These are phyloP conservation scores for Arthrobotrys conoides DNA, from an alignment of 2,329 filamentous ascomycete genomes.

Conservation along the genomic window DNA sequence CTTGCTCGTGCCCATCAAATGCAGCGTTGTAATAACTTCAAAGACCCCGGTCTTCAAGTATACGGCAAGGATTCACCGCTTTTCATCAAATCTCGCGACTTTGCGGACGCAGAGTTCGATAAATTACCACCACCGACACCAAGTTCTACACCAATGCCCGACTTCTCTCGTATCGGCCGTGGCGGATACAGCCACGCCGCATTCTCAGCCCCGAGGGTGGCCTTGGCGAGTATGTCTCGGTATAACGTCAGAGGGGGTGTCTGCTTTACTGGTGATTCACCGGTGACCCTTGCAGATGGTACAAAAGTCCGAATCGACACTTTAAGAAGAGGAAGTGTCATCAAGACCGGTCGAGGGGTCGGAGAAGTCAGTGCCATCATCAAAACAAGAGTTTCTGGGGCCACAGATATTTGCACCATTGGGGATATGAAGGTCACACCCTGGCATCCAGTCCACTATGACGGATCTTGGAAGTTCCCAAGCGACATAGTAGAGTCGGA, in stretches of 20 bases:
- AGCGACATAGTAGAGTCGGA: conserved; percentile 65
- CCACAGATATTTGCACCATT: conserved; percentile 69
- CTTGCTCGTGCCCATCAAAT: conserved; percentile 72
- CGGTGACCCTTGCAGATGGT: conserved; percentile 69
- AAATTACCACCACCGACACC: conserved; percentile 65
- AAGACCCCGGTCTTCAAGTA: conserved; percentile 73
- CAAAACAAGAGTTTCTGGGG: conserved; percentile 68
- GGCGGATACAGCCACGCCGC: too few relatives aligned
- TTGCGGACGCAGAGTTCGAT: conserved; percentile 69
- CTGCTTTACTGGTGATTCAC: conserved; percentile 72
- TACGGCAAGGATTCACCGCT: conserved; percentile 72
- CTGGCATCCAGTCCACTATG: conserved; percentile 73
- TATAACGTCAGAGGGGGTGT: conserved; percentile 69
- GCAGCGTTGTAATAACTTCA: conserved; percentile 76
- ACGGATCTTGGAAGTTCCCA: conserved; percentile 70
- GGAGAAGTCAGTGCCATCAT: conserved; percentile 71
- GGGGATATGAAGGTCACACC: conserved; percentile 72
- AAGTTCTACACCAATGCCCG: conserved; percentile 38
- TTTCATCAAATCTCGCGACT: conserved; percentile 71
- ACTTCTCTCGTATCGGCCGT: conserved; percentile 7
- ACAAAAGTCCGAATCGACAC: conserved; percentile 67
- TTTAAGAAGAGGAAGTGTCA: conserved; percentile 69
- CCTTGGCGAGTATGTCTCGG: conserved; percentile 66
- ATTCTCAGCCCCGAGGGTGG: not conserved
- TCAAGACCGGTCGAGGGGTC: conserved; percentile 71